Percentiles rank a stretch among this genome's conserved stretches.
Conservation (phyloP, 2,329 filamentous ascomycete species). For the Penicillium sp. region DNA sequence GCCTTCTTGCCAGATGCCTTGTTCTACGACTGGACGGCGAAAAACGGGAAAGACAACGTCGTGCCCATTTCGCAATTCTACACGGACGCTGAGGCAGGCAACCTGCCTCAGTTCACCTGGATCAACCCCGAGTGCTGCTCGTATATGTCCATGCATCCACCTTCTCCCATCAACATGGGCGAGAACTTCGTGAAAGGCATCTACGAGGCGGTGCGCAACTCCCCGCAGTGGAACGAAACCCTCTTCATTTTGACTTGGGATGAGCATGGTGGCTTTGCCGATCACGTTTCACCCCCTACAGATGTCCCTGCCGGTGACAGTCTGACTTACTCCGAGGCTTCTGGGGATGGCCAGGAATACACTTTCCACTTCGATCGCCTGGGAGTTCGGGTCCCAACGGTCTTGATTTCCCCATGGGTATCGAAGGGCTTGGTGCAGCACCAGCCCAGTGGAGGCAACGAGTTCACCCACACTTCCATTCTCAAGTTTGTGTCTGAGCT, state of each 20-base stretch:
- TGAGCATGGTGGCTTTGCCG: constrained; percentile 51
- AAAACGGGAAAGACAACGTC: constrained; percentile 35
- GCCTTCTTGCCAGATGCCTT: constrained; percentile 45
- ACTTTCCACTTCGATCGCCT: constrained; percentile 36
- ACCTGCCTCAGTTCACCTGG: constrained; percentile 49
- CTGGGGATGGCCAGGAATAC: constrained; percentile 28
- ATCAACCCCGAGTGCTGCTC: constrained; percentile 55
- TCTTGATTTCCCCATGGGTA: constrained; percentile 44
- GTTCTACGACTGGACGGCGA: constrained; percentile 39
- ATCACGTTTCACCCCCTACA: constrained; percentile 48
- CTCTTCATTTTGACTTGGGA: constrained; percentile 52
- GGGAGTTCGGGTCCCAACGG: constrained; percentile 33
- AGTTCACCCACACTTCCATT: constrained; percentile 50
- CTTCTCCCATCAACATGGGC: constrained; percentile 47
- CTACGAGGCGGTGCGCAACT: constrained; percentile 47
- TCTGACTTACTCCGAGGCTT: constrained; percentile 35
- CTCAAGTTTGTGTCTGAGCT: constrained; percentile 46
- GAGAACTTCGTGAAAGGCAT: constrained; percentile 50
- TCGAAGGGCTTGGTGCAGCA: constrained; percentile 44
- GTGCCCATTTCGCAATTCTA: constrained; percentile 46
- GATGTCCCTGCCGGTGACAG: constrained; percentile 42
- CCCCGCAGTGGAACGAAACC: constrained; percentile 51
- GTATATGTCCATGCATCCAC: constrained; percentile 51
- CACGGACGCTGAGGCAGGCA: constrained; percentile 47
- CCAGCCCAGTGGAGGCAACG: constrained; percentile 37